Base-by-base conservation (phyloP, 78 protist species). In the Planoprotostelium fungivorum region DNA sequence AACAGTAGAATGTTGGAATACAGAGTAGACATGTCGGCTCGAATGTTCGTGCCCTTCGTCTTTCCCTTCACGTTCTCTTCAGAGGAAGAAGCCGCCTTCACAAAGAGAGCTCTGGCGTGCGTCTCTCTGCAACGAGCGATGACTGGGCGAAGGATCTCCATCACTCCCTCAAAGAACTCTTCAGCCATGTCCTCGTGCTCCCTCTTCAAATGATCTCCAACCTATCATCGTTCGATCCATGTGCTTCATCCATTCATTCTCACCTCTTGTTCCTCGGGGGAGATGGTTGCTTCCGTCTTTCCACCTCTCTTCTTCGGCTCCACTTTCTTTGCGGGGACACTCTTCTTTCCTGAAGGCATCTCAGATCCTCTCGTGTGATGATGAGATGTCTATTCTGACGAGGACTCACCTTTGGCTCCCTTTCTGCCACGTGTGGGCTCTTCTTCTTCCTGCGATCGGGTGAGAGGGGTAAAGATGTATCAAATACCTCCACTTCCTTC, bases 171-270 rank as follows among this genome's bases (percentile, higher is more conserved):
- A 36, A 89, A 63, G 9, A 92, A 38, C 37, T 92, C 94, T 23
- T 86, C 92, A 29, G 89, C 92, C 91, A 92, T 92, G 85, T 63
- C 84, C 34, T 86, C 94, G 88, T 85, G 85, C 88, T 89, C 89
- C 38, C 88, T 92, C n/a, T 38, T 63, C 34, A 92, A 38, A 28
- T 87, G 5, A 16, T 51, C 73, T 16, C 73, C 16, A 5, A 51
- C 73, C 73, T 51, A 16, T 5, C n/a, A n/a, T 25, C 31, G 16
- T 51, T 51, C 16, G 31, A 51, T 5, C 73, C 31, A 51, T 25
- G 16, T 51, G 5, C 73, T 16, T 25, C 73, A 16, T 5, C 31
- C 5, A 51, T 51, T 51, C 16, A 5, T 5, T 25, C 31, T 51
- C 16, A 51, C 73, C 31, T 51, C 73, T 51, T 5, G 5, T 16